Percentiles rank a stretch among this genome's conserved stretches.
These are phyloP conservation scores for Aspergillus panamensis DNA, from an alignment of 495 filamentous ascomycete species.

Conservation along the genomic window DNA sequence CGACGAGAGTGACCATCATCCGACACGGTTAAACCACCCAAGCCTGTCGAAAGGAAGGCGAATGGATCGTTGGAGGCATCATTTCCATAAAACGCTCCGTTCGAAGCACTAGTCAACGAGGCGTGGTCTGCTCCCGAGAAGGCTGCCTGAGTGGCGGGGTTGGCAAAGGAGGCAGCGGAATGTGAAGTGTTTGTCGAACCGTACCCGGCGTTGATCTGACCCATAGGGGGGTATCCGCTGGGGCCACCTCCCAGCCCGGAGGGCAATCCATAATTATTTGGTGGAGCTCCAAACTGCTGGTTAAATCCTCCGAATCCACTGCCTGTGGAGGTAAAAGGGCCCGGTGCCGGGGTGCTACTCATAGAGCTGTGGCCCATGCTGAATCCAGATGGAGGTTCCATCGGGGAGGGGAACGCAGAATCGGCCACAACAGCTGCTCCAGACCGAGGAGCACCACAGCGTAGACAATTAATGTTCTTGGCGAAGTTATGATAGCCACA, in stretches of 20 bases:
- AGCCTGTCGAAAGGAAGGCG: slow-evolving; percentile 79
- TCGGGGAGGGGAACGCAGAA: slow-evolving; percentile 84
- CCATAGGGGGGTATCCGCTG: slow-evolving; percentile 75
- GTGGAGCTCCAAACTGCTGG: slow-evolving; percentile 85
- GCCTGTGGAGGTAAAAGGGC: slow-evolving; percentile 67
- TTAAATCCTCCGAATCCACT: slow-evolving; percentile 75
- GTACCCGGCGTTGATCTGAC: slow-evolving; percentile 67
- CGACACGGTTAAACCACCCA: slow-evolving; percentile 76
- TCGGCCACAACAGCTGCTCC: slow-evolving; percentile 92
- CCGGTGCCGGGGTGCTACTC: slow-evolving; percentile 78
- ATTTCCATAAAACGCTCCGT: slow-evolving; percentile 56
- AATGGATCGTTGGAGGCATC: slow-evolving; percentile 75
- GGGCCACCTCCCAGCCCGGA: slow-evolving; percentile 80
- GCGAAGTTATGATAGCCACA: slow-evolving; percentile 99
- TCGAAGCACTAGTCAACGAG: slow-evolving; percentile 49
- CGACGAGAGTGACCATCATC: slow-evolving; percentile 74
- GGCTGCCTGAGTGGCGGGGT: slow-evolving; percentile 85
- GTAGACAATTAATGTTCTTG: slow-evolving; percentile 96
- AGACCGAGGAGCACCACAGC: slow-evolving; percentile 91
- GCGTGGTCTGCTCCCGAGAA: slow-evolving; percentile 83
- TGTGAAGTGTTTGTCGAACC: slow-evolving; percentile 63
- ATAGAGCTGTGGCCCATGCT: slow-evolving; percentile 75
- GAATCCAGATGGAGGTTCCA: slow-evolving; percentile 80
- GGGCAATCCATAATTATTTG: slow-evolving; percentile 85
- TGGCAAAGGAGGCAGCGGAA: slow-evolving; percentile 87